Percentiles rank a stretch among this genome's conserved stretches.
Conservation (phyloP, 2,329 filamentous ascomycete genomes). For the Pseudopyricularia javanii region DNA sequence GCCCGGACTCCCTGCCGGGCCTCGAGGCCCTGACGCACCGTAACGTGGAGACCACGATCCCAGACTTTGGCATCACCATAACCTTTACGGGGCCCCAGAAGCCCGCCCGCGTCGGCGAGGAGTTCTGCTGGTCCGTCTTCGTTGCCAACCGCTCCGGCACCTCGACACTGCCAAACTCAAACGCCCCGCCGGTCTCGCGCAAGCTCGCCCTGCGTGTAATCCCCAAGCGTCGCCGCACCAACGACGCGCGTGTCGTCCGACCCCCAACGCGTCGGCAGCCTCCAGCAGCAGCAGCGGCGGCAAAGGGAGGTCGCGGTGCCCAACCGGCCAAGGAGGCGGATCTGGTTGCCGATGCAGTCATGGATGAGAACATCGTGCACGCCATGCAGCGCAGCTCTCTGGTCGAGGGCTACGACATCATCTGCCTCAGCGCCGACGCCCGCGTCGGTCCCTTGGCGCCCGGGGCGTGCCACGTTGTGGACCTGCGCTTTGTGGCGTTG, state of each 20-base stretch:
- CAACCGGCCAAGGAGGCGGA: constrained; percentile 7
- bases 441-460: constrained; percentile 61
- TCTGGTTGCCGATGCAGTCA: constrained; percentile 49
- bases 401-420: constrained; percentile 52
- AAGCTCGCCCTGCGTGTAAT: constrained; percentile 61
- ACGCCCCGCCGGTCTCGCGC: constrained; percentile 28
- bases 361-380: constrained; percentile 61
- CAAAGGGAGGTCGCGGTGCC: constrained; percentile 10
- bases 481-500: constrained; percentile 60
- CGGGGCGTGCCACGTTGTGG: constrained; percentile 60
- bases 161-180: constrained; percentile 8
- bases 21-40: constrained; percentile 40
- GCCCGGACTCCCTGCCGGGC: constrained; percentile 47
- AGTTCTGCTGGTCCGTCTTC: constrained; percentile 63
- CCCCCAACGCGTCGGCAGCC: constrained; percentile 20
- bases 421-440: constrained; percentile 66
- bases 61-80: constrained; percentile 61
- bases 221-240: constrained; percentile 45
- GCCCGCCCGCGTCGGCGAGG: constrained; percentile 48
- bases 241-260: constrained; percentile 38
- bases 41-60: constrained; percentile 30
- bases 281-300: constrained; percentile 28
- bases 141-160: constrained; percentile 53
- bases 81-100: constrained; percentile 53
- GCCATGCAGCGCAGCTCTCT: constrained; percentile 56